phyloP scores from a whole-genome alignment of 441 rosid species.

The Eutrema salsugineum region DNA sequence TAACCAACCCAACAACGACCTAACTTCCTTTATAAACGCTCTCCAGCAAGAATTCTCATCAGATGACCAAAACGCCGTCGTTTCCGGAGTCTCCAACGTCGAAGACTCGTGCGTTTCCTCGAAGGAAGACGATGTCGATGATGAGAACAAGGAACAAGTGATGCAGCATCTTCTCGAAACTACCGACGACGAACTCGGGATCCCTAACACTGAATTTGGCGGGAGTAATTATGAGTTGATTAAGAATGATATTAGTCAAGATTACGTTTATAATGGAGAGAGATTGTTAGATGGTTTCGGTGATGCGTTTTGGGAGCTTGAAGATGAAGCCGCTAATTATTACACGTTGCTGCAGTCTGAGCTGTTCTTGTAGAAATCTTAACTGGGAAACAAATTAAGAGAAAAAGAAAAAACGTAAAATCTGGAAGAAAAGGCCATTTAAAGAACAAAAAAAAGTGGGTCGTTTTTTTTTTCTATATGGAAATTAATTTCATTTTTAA shows the following conservation, averaged over 20 bases:
- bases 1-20: constrained; percentile 51
- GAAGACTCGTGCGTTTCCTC: constrained; percentile 29
- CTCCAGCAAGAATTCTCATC: constrained; percentile 60
- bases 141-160: constrained; percentile 40
- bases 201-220: constrained; percentile 44
- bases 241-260: not conserved
- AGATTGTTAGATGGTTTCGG: constrained; percentile 32
- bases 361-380: constrained; percentile 49
- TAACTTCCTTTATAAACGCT: constrained; percentile 44
- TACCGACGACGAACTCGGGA: constrained; percentile 84
- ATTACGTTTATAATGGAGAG: constrained; percentile 22
- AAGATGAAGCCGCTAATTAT: constrained; percentile 74
- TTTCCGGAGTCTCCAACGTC: constrained; percentile 4
- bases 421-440: not conserved
- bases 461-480: constrained; percentile 23
- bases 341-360: constrained; percentile 67
- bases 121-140: constrained; percentile 36
- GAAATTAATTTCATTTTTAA: constrained; percentile 24
- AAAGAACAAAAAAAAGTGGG: not conserved
- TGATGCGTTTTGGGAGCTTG: constrained; percentile 76
- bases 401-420: not conserved
- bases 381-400: not conserved
- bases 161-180: constrained; percentile 79
- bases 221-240: constrained; percentile 21
- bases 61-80: constrained; percentile 8